Base-by-base conservation (phyloP, 257 asterid species). In the Solanum raphanifolium region DNA sequence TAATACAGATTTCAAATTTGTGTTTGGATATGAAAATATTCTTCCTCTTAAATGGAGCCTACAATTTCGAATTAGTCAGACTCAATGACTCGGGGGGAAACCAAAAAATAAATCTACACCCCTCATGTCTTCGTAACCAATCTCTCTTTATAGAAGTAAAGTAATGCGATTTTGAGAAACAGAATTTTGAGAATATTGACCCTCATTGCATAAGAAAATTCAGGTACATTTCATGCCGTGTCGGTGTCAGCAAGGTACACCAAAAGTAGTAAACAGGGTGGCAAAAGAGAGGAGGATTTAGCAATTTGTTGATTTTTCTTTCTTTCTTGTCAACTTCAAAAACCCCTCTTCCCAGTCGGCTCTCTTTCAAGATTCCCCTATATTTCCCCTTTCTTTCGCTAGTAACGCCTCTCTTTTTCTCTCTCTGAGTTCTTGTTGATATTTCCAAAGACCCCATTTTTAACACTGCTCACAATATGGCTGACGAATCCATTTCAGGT, bases 401-500 rank as follows among this genome's bases (percentile, higher is more conserved):
- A 55, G 4, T 23, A 38, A 75, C 34, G 62, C 84, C 11, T 76
- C 31, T 76, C 18, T 41, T 6, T 78, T 12, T 79, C 15, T 15
- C 38, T 43, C 39, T 81, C 11, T 79, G 39, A 43, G 25, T 27
- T 48, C 84, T 86, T 86, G 39, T 39, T 23, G 88, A 86, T 43
- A 86, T 46, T 71, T 71, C 55, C 79, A 36, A 68, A 68, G 87
- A 52, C 29, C 21, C 82, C 31, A 71, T 62, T 73, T 39, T 86
- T 65, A 83, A 62, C 84, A 13, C 65, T 79, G 32, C 72, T 65
- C 32, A 69, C 31, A 82, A 52, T 90, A 94, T 95, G 98, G 92
- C 95, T 36, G 88, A 89, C 10, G 89, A 90, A 65, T 89, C 92
- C 90, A 88, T 92, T 88, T 92, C 96, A 91, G 98, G 98, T 95